Evolutionary conservation across 2,329 filamentous ascomycete genomes (phyloP).

Genomic region (Aspergillus ibericus): DNA sequence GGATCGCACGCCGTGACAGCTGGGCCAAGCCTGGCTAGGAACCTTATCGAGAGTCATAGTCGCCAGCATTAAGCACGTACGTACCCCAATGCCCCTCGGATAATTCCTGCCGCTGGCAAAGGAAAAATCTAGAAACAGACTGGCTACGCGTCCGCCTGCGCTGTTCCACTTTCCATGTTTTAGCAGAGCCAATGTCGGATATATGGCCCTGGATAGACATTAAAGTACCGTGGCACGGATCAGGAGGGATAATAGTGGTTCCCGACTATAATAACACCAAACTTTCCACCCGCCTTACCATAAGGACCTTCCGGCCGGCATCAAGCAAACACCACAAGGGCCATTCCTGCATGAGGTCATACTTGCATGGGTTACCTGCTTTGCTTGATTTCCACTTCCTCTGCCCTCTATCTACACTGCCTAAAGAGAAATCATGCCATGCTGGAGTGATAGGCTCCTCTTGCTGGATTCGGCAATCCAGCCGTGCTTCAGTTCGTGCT

Average conservation of each 20-base stretch:
- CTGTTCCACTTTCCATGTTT: background rate
- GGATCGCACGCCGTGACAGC: background rate
- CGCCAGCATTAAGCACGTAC: background rate
- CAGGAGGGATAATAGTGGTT: background rate
- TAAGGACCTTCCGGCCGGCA: background rate
- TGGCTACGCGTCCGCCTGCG: background rate
- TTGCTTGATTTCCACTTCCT: background rate
- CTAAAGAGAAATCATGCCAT: background rate
- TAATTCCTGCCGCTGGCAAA: background rate
- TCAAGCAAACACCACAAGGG: background rate
- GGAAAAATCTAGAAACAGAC: background rate
- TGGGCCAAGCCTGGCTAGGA: background rate
- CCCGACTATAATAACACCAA: background rate
- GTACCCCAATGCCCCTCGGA: background rate
- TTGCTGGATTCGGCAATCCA: background rate
- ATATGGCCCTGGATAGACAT: background rate
- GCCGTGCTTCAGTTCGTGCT: background rate
- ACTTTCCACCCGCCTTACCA: background rate
- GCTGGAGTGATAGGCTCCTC: background rate
- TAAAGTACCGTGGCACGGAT: background rate
- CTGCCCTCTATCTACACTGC: background rate
- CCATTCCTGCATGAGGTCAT: background rate
- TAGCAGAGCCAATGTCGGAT: background rate
- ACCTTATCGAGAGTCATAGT: background rate
- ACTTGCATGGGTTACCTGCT: background rate